These are phyloP conservation scores for Boletus smithii DNA, from an alignment of 1,284 basidiomycete species.

Conservation along the genomic window DNA sequence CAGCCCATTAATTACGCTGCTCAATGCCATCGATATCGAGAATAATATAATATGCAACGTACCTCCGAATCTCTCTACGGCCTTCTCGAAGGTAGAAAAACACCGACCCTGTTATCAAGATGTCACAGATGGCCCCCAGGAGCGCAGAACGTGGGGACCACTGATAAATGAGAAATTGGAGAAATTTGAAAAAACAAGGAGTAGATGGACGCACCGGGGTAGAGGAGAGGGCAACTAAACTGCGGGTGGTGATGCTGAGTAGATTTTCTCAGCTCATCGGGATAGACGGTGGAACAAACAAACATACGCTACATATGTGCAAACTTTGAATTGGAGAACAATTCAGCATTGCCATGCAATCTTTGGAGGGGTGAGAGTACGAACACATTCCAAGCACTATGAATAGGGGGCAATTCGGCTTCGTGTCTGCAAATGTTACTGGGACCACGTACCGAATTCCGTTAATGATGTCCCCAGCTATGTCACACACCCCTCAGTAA, in stretches of 20 bases:
- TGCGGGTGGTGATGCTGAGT: background rate
- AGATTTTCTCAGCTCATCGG: background rate
- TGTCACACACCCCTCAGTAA: background rate
- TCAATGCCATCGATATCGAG: background rate
- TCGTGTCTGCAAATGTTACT: background rate
- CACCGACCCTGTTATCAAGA: conserved; percentile 19
- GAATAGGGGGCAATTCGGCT: background rate
- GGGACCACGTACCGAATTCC: conserved; percentile 8
- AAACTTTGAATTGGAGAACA: background rate
- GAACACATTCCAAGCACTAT: conserved; percentile 11
- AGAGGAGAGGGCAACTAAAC: background rate
- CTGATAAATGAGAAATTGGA: too few relatives aligned
- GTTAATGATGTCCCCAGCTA: conserved; percentile 7
- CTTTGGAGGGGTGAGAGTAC: background rate
- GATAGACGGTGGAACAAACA: background rate
- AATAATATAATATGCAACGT: background rate
- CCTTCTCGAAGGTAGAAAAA: conserved; percentile 21
- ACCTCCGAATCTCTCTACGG: conserved; percentile 8
- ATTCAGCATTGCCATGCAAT: background rate
- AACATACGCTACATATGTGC: conserved; percentile 2
- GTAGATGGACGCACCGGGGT: background rate
- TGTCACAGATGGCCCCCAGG: conserved; percentile 10
- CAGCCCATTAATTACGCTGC: background rate
- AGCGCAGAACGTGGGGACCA: conserved; percentile 17
- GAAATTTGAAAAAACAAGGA: too few relatives aligned